phyloP scores from a whole-genome alignment of 2,329 filamentous ascomycete genomes.

The Hypocreales sp. region DNA sequence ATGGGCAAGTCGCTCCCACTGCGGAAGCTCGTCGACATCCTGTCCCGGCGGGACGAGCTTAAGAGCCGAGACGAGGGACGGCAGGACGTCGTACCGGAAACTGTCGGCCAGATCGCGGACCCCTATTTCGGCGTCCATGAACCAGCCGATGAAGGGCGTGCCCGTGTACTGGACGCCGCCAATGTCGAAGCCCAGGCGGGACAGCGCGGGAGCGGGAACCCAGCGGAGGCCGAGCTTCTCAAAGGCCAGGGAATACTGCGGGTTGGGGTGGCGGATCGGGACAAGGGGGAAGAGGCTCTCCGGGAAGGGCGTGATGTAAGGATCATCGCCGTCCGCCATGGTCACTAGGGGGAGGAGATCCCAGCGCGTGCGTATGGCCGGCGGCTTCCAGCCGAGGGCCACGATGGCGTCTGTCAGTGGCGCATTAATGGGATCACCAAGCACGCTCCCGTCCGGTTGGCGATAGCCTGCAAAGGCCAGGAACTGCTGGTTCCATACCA shows the following conservation, averaged over 20 bases:
- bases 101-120: slow-evolving; percentile 1
- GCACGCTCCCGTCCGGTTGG: slow-evolving; percentile 1
- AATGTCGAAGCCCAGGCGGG: slow-evolving; percentile 1
- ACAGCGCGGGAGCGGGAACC: slow-evolving; percentile 1
- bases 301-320: slow-evolving; percentile 1
- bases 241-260: not conserved
- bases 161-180: slow-evolving; percentile 2
- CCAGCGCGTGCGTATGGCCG: slow-evolving; percentile 1
- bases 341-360: slow-evolving; percentile 2
- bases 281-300: slow-evolving; percentile 1
- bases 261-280: slow-evolving; percentile 1
- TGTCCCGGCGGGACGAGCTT: slow-evolving; percentile 1
- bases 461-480: slow-evolving; percentile 2
- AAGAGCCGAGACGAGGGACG: not conserved
- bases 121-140: slow-evolving; percentile 3
- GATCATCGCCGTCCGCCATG: slow-evolving; percentile 2
- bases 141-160: slow-evolving; percentile 2
- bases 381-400: slow-evolving; percentile 1
- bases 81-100: slow-evolving; percentile 1
- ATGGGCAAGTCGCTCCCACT: slow-evolving; percentile 1
- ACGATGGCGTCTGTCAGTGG: slow-evolving; percentile 1
- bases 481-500: slow-evolving; percentile 2
- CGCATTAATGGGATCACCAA: slow-evolving; percentile 1
- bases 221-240: slow-evolving; percentile 2
- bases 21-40: slow-evolving; percentile 2